Percentiles rank a stretch among this genome's conserved stretches.
phyloP scores from a whole-genome alignment of 176 grass and related monocot genomes.

The Puccinellia tenuiflora region DNA sequence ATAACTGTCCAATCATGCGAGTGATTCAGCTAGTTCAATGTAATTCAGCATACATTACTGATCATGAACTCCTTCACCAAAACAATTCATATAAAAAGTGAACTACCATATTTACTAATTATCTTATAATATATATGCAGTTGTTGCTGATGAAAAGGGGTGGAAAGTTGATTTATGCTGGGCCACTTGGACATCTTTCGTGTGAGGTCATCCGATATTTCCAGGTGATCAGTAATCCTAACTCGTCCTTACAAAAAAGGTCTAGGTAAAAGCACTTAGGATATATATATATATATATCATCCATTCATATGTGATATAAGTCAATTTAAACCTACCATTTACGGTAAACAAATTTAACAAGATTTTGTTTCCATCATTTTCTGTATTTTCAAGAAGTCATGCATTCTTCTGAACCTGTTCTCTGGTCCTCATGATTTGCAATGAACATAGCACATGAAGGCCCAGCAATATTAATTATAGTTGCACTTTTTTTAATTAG shows the following conservation, averaged over 20 bases:
- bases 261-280: background rate
- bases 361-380: background rate
- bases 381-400: background rate
- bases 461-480: background rate
- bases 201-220: constrained; percentile 75
- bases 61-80: background rate
- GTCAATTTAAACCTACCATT: background rate
- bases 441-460: background rate
- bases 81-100: background rate
- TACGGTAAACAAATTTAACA: background rate
- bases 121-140: constrained; percentile 29
- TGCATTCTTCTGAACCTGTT: background rate
- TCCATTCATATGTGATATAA: background rate
- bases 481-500: background rate
- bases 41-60: background rate
- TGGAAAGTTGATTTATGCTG: constrained; percentile 77
- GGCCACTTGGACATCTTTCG: constrained; percentile 55
- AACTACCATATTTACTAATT: background rate
- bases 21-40: background rate
- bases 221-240: constrained; percentile 40
- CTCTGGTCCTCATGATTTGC: background rate
- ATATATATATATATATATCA: background rate
- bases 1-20: background rate
- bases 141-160: constrained; percentile 85
- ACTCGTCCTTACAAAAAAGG: background rate